Evolutionary conservation across 345 rosid species (phyloP), one percentile per base, ranked within the genome.

Genomic region (Eucalyptus sp.): DNA sequence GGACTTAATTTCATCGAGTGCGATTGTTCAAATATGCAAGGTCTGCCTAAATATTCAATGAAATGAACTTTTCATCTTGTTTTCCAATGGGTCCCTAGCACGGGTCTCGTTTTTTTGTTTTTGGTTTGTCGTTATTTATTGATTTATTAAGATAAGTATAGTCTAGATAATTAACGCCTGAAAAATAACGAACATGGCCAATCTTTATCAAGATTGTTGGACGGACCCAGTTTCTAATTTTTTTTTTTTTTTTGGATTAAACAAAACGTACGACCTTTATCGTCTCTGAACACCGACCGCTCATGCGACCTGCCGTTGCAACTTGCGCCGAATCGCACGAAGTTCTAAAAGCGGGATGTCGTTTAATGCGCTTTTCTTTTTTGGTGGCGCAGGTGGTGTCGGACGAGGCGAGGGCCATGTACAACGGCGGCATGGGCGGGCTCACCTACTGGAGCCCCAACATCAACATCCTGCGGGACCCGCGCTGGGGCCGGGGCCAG

Each of bases 401-500:
- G n/a, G 94, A 94, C 86, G 97, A 96, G 91, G 97, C 95, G 22
- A 90, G 97, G 62, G 96, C 97, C 51, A 95, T 94, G 97, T 93
- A 95, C 90, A 94, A 95, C 79, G 93, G 96, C 5, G 96, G 96
- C 33, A 46, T 87, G 91, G 96, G 68, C 68, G 97, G 97, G 92
- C 95, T 97, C 60, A 94, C 98, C 4, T 95, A 91, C 86, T 95
- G 97, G 99, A 96, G 97, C 90, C 99, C 98, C 48, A 95, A 95
- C 87, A 95, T 96, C 9, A 96, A 96, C 89, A 92, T 97, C 50
- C 93, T 96, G 27, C 87, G 99, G 87, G 99, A 97, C 92, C 99
- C 99, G 6, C 93, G 98, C 24, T 97, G 97, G 99, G 99, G 98
- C 66, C 95, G 97, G 13, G 97, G 97, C 15, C 99, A 96, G 91